Evolutionary conservation across 352 stramenopile genomes (phyloP).

Genomic region (Pythium vanterpoolii): DNA sequence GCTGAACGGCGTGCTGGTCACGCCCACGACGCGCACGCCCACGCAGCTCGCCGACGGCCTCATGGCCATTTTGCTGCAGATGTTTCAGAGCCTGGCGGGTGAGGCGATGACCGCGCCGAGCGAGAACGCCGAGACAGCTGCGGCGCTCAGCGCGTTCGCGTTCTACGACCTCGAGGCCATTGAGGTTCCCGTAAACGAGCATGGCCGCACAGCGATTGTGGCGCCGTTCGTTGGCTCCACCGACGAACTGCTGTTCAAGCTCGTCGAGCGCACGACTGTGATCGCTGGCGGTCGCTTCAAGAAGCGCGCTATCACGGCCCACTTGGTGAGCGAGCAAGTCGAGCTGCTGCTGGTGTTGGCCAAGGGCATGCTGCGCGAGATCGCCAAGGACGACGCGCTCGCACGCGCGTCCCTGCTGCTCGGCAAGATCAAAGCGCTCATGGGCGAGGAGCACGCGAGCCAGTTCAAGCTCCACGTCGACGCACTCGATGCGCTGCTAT

Average conservation of each 20-base stretch:
- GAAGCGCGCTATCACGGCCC: slow-evolving; percentile 53
- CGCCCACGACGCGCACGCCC: slow-evolving; percentile 32
- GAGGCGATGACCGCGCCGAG: not conserved
- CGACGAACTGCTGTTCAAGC: slow-evolving; percentile 46
- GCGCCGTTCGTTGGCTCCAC: slow-evolving; percentile 36
- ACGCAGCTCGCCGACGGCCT: slow-evolving; percentile 38
- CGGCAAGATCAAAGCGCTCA: slow-evolving; percentile 35
- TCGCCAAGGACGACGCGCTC: slow-evolving; percentile 46
- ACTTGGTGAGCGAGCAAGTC: slow-evolving; percentile 45
- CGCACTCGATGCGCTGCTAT: slow-evolving; percentile 23
- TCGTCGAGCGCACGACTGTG: slow-evolving; percentile 55
- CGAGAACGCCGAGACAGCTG: slow-evolving; percentile 9
- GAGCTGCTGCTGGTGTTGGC: slow-evolving; percentile 58
- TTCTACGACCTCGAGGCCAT: slow-evolving; percentile 53
- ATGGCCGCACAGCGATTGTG: slow-evolving; percentile 28
- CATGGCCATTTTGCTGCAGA: slow-evolving; percentile 51
- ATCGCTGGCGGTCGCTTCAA: slow-evolving; percentile 51
- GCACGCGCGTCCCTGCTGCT: slow-evolving; percentile 34
- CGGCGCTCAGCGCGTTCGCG: slow-evolving; percentile 38
- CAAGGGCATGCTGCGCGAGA: slow-evolving; percentile 43
- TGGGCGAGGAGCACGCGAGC: slow-evolving; percentile 45
- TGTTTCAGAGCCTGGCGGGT: slow-evolving; percentile 40
- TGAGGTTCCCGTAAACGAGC: slow-evolving; percentile 27
- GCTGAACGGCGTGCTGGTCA: slow-evolving; percentile 60
- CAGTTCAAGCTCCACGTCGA: slow-evolving; percentile 50